Conservation (phyloP, 371 early-diverging fungal species). For the Conidiobolus incongruus region DNA sequence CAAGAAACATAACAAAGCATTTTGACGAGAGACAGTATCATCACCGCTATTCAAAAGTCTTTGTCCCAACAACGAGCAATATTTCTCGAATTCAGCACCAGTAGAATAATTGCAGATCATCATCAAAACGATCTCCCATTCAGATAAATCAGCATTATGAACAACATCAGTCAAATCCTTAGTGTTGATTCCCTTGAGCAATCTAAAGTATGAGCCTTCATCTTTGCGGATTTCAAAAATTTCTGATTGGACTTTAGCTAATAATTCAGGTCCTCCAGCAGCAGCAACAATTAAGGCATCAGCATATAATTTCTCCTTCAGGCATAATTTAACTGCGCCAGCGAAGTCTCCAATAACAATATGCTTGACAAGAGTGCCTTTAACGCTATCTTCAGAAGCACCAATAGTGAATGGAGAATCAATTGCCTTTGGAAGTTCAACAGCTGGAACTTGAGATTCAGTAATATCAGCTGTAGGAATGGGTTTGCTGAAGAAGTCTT, state of each 20-base stretch:
- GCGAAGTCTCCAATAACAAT: slow-evolving; percentile 79
- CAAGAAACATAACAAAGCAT: slow-evolving; percentile 73
- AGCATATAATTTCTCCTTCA: slow-evolving; percentile 53
- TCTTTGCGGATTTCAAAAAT: slow-evolving; percentile 51
- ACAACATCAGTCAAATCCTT: slow-evolving; percentile 67
- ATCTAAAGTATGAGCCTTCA: slow-evolving; percentile 48
- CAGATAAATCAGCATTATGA: slow-evolving; percentile 41
- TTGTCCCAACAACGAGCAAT: slow-evolving; percentile 44
- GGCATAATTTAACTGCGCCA: slow-evolving; percentile 65
- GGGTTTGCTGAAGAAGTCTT: slow-evolving; percentile 6
- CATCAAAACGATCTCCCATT: slow-evolving; percentile 81
- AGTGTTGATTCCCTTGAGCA: slow-evolving; percentile 57
- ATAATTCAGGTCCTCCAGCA: slow-evolving; percentile 65
- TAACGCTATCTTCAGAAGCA: not conserved
- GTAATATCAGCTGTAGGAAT: slow-evolving; percentile 2
- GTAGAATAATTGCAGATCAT: slow-evolving; percentile 80
- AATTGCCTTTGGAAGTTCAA: not conserved
- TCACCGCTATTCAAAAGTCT: slow-evolving; percentile 15
- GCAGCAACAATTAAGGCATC: slow-evolving; percentile 84
- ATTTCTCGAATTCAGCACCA: slow-evolving; percentile 39
- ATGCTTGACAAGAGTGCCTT: slow-evolving; percentile 15
- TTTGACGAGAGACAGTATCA: slow-evolving; percentile 13
- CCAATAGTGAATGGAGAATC: not conserved
- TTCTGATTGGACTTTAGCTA: slow-evolving; percentile 53
- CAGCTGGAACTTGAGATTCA: not conserved